Percentiles rank a stretch among this genome's conserved stretches.
These are phyloP conservation scores for Colletotrichum lupini DNA, from an alignment of 2,329 filamentous ascomycete genomes.

Conservation along the genomic window DNA sequence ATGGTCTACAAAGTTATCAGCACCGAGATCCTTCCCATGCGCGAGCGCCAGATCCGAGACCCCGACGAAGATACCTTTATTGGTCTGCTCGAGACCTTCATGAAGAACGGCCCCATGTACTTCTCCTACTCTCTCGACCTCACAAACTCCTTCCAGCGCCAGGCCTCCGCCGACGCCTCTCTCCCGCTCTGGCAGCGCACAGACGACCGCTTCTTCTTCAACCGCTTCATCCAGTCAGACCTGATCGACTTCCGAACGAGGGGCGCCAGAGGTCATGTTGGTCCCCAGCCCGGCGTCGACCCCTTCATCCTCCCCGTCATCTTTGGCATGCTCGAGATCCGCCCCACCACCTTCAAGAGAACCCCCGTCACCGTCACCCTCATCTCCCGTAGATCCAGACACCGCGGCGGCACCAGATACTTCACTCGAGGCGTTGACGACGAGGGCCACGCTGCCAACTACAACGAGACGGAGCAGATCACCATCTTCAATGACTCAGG, in stretches of 20 bases:
- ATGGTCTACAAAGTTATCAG: slow-evolving; percentile 94
- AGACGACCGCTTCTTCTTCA: slow-evolving; percentile 99
- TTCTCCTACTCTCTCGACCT: slow-evolving; percentile 98
- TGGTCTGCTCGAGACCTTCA: slow-evolving; percentile 80
- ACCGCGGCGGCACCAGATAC: slow-evolving; percentile 91
- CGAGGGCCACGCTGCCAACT: slow-evolving; percentile 95
- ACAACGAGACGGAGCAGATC: slow-evolving; percentile 97
- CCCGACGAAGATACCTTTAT: slow-evolving; percentile 95
- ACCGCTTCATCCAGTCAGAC: slow-evolving; percentile 90
- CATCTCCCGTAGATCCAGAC: slow-evolving; percentile 88
- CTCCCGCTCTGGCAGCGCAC: slow-evolving; percentile 89
- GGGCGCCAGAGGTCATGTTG: slow-evolving; percentile 71
- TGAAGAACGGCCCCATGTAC: slow-evolving; percentile 91
- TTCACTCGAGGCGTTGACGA: slow-evolving; percentile 96
- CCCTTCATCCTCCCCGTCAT: slow-evolving; percentile 96
- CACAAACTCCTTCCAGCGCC: slow-evolving; percentile 96
- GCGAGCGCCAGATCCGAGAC: slow-evolving; percentile 91
- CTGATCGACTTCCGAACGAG: slow-evolving; percentile 85
- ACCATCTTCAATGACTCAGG: slow-evolving; percentile 87
- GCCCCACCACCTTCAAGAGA: slow-evolving; percentile 85
- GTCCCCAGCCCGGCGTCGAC: slow-evolving; percentile 81
- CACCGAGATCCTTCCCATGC: slow-evolving; percentile 93
- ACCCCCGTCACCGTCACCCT: slow-evolving; percentile 86
- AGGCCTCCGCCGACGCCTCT: slow-evolving; percentile 78
- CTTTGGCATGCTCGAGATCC: slow-evolving; percentile 95